These are phyloP conservation scores for Castanospermum australe DNA, from an alignment of 306 rosid genomes.

Conservation along the genomic window DNA sequence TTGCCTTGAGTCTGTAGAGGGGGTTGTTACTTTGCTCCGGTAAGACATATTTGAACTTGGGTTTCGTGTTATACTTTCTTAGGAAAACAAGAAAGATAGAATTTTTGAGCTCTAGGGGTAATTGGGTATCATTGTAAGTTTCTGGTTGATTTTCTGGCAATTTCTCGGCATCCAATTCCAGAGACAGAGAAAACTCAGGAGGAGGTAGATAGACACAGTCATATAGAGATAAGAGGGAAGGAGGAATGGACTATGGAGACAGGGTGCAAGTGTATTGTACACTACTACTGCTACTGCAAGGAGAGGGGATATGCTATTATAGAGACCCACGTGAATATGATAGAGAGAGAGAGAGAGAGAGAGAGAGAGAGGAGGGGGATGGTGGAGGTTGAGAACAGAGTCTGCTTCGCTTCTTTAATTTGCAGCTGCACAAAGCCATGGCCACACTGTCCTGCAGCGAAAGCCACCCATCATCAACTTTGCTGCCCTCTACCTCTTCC, in stretches of 20 bases:
- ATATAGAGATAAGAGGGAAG: too few relatives aligned
- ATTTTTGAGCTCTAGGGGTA: not conserved
- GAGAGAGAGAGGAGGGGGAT: not conserved
- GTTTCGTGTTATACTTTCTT: too few relatives aligned
- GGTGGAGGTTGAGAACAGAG: not conserved
- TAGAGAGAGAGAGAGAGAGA: not conserved
- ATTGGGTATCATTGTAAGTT: not conserved
- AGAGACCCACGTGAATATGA: constrained; percentile 40
- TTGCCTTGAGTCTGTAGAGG: too few relatives aligned
- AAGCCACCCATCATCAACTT: not conserved
- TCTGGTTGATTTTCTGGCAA: not conserved
- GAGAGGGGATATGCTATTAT: constrained; percentile 8
- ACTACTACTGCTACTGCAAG: not conserved
- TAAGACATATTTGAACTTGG: too few relatives aligned
- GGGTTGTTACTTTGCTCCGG: too few relatives aligned
- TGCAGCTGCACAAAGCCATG: too few relatives aligned
- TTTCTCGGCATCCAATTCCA: too few relatives aligned
- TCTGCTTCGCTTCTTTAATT: too few relatives aligned
- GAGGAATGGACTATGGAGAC: too few relatives aligned
- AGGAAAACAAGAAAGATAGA: not conserved
- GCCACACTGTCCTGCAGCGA: too few relatives aligned
- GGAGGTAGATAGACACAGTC: too few relatives aligned
- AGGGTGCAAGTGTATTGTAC: not conserved
- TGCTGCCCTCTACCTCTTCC: not conserved
- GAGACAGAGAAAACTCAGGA: too few relatives aligned